Percentiles rank a stretch among this genome's conserved stretches.
Conservation (phyloP, 495 filamentous ascomycete genomes). For the Cercophora sp. region DNA sequence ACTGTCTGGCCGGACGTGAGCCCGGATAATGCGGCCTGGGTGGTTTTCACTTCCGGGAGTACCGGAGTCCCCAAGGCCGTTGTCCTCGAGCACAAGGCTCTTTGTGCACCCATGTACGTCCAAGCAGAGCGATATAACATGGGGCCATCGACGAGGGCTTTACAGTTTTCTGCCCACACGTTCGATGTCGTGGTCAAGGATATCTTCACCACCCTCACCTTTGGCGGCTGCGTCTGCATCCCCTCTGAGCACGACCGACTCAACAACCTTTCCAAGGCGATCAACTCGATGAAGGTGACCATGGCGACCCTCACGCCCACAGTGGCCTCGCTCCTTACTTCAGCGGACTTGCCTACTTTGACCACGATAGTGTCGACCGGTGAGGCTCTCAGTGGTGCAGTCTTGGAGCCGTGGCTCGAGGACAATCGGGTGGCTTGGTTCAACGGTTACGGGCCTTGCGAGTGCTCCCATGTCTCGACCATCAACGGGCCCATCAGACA, state of each 20-base stretch:
- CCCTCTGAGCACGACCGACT: conserved; percentile 47
- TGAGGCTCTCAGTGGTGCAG: no score
- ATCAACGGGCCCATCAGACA: no score
- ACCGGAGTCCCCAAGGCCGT: conserved; percentile 48
- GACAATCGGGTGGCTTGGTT: no score
- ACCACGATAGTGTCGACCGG: no score
- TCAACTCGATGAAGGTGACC: conserved; percentile 30
- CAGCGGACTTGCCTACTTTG: no score
- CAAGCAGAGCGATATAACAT: conserved; percentile 37
- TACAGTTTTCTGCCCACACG: conserved; percentile 49
- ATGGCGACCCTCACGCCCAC: no score
- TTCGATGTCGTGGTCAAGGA: conserved; percentile 51
- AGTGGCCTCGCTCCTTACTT: no score
- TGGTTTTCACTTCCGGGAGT: conserved; percentile 47
- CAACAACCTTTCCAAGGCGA: conserved; percentile 38
- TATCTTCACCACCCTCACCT: conserved; percentile 45
- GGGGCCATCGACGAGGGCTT: conserved; percentile 33
- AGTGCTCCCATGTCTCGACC: no score
- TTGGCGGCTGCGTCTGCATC: conserved; percentile 62
- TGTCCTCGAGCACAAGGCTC: conserved; percentile 38
- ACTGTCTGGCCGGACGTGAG: no score
- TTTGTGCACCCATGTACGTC: conserved; percentile 36
- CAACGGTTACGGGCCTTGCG: no score
- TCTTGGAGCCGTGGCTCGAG: no score
- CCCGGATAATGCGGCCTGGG: conserved; percentile 26